These are phyloP conservation scores for Candida pseudoglaebosa DNA, from an alignment of 805 yeast species.

Conservation along the genomic window DNA sequence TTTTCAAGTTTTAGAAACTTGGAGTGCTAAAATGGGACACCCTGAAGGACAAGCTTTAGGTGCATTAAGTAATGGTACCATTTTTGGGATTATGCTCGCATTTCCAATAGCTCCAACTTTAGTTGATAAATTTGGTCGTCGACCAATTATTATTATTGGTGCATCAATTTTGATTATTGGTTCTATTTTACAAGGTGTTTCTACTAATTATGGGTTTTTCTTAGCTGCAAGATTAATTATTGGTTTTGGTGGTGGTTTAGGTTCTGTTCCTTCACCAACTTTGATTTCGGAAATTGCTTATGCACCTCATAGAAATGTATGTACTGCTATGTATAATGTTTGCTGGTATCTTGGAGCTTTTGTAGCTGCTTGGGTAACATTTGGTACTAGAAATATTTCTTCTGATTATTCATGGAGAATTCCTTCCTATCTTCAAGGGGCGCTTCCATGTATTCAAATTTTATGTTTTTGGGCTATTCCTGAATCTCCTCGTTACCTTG, in stretches of 20 bases:
- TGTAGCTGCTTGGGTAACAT: constrained; percentile 49
- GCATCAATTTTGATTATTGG: constrained; percentile 26
- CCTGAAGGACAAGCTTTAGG: constrained; percentile 40
- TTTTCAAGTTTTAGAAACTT: constrained; percentile 41
- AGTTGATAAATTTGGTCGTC: constrained; percentile 40
- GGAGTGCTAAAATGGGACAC: constrained; percentile 37
- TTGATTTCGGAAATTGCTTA: constrained; percentile 48
- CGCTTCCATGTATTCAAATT: constrained; percentile 42
- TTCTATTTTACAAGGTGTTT: constrained; percentile 33
- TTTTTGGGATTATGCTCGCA: constrained; percentile 37
- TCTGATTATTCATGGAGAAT: constrained; percentile 48
- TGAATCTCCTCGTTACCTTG: constrained; percentile 46
- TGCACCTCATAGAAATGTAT: constrained; percentile 42
- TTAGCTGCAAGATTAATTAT: constrained; percentile 44
- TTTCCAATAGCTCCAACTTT: constrained; percentile 23
- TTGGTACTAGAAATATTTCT: constrained; percentile 36
- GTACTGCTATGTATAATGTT: constrained; percentile 45
- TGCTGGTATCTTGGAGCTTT: constrained; percentile 55
- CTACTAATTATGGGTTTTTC: constrained; percentile 35
- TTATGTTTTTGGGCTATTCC: constrained; percentile 38
- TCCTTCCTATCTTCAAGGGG: constrained; percentile 50
- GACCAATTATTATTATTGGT: constrained; percentile 23
- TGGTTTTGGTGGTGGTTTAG: constrained; percentile 43
- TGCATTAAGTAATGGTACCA: constrained; percentile 38
- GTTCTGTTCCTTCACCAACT: constrained; percentile 44